These are phyloP conservation scores for Vaccinium vitisidaea DNA, from an alignment of 148 eudicot species.

Conservation along the genomic window DNA sequence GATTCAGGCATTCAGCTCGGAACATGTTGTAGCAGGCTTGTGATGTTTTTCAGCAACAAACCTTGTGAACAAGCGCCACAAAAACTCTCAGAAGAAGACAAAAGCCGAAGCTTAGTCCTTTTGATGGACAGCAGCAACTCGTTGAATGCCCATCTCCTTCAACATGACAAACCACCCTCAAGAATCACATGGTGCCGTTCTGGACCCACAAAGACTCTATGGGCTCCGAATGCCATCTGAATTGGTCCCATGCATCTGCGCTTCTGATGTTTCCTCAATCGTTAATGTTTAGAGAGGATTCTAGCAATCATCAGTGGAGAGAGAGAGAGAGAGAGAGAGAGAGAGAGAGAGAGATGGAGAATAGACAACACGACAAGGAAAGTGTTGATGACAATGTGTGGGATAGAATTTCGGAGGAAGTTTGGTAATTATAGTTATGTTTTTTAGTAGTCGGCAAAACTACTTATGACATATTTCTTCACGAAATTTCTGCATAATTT, in stretches of 20 bases:
- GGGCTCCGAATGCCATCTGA: conserved; percentile 82
- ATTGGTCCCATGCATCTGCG: conserved; percentile 58
- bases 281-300: no score
- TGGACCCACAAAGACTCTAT: conserved; percentile 80
- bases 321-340: no score
- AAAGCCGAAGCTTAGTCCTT: conserved; percentile 32
- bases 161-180: conserved; percentile 88
- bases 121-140: conserved; percentile 70
- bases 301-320: no score
- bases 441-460: no score
- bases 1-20: not conserved
- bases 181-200: conserved; percentile 91
- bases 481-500: no score
- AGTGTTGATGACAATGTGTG: no score
- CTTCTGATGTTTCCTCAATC: no score
- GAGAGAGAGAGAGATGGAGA: no score
- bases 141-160: conserved; percentile 95
- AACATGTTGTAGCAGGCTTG: not conserved
- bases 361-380: no score
- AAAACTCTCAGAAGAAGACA: not conserved
- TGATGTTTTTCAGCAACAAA: not conserved
- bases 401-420: no score
- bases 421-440: no score
- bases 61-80: not conserved
- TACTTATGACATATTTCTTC: no score